Evolutionary conservation across 2,329 filamentous ascomycete genomes (phyloP).

Genomic region (Sclerotinia minor): DNA sequence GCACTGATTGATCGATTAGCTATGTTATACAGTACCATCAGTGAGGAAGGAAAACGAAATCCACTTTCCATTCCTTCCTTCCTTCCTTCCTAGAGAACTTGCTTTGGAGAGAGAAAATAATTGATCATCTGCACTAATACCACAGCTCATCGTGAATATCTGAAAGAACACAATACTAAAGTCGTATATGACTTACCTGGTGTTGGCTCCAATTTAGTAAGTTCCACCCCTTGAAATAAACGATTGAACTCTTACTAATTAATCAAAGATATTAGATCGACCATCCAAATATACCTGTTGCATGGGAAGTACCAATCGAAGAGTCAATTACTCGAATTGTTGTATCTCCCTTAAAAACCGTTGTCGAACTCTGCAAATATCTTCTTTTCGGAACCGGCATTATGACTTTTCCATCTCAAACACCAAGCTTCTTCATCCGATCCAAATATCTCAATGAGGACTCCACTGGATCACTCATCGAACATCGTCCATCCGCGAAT

Average conservation of each 20-base stretch:
- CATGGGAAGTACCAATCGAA: constrained; percentile 22
- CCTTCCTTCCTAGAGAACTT: constrained; percentile 24
- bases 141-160: constrained; percentile 19
- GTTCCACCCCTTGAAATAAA: not conserved
- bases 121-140: constrained; percentile 22
- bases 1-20: constrained; percentile 22
- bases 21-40: constrained; percentile 21
- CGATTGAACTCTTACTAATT: not conserved
- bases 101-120: constrained; percentile 22
- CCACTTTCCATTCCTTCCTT: constrained; percentile 24
- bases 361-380: constrained; percentile 22
- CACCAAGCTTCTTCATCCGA: constrained; percentile 15
- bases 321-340: constrained; percentile 16
- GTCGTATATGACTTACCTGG: constrained; percentile 19
- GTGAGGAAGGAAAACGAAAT: constrained; percentile 17
- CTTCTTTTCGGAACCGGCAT: constrained; percentile 22
- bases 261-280: constrained; percentile 2
- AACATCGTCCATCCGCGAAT: not conserved
- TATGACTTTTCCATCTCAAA: constrained; percentile 16
- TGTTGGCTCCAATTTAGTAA: constrained; percentile 23
- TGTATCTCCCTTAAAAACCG: constrained; percentile 10
- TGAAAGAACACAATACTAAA: constrained; percentile 20
- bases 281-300: constrained; percentile 20
- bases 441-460: constrained; percentile 18
- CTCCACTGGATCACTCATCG: not conserved